Conservation (phyloP, 441 rosid genomes). For the Kokia cookei region DNA sequence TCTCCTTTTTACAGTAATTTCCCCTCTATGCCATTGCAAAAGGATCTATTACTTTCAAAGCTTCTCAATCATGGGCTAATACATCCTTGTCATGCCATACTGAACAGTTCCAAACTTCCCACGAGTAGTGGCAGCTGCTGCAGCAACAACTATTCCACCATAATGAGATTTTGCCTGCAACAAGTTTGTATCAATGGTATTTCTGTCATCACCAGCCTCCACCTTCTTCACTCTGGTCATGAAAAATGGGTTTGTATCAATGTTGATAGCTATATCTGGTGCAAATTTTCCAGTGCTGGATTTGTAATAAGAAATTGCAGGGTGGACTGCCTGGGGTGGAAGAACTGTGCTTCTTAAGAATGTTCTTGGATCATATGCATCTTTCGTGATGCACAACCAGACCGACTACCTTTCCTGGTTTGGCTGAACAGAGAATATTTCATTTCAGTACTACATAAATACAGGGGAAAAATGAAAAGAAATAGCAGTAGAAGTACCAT, state of each 20-base stretch:
- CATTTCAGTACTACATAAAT: not conserved
- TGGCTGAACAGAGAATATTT: constrained; percentile 34
- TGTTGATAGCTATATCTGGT: constrained; percentile 71
- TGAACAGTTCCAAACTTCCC: constrained; percentile 74
- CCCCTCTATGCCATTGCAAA: not conserved
- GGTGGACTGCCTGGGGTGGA: constrained; percentile 39
- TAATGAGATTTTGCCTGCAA: constrained; percentile 53
- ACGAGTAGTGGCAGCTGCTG: constrained; percentile 29
- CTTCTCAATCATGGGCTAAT: constrained; percentile 21
- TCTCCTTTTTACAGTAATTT: constrained; percentile 5
- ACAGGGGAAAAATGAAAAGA: not conserved
- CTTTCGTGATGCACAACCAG: constrained; percentile 47
- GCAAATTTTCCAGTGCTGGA: constrained; percentile 33
- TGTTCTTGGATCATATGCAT: constrained; percentile 58
- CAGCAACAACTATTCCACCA: constrained; percentile 46
- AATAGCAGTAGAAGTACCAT: too few relatives aligned
- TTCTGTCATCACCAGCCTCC: constrained; percentile 48
- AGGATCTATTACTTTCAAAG: not conserved
- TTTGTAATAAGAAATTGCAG: constrained; percentile 35
- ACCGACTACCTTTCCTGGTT: constrained; percentile 58
- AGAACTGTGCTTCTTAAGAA: constrained; percentile 39
- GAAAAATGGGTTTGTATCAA: constrained; percentile 74
- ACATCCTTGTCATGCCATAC: constrained; percentile 65
- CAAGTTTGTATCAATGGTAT: constrained; percentile 52
- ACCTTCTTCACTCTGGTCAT: constrained; percentile 58